Evolutionary conservation across 73 alveolate genomes (phyloP).

Genomic region (Urostyla sp.): DNA sequence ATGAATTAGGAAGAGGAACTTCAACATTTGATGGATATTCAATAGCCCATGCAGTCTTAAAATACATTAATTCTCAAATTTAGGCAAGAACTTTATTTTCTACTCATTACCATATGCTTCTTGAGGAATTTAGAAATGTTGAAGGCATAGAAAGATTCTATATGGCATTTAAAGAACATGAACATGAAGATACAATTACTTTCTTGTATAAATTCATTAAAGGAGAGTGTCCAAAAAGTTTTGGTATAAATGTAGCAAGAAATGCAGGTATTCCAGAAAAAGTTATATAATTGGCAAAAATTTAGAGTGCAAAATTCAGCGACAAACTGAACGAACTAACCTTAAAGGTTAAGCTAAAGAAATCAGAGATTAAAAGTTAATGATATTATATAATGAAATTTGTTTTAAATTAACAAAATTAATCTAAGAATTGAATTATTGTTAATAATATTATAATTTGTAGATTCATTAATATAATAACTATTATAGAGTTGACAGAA

Average conservation of each 20-base stretch:
- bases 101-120: slow-evolving; percentile 97
- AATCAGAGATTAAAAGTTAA: not conserved
- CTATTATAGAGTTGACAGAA: too few species aligned
- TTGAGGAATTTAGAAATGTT: slow-evolving; percentile 83
- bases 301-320: slow-evolving; percentile 45
- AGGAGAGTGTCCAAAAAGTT: slow-evolving; percentile 91
- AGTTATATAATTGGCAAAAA: slow-evolving; percentile 63
- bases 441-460: not conserved
- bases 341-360: not conserved
- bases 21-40: slow-evolving; percentile 96
- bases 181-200: slow-evolving; percentile 77
- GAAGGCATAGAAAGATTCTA: slow-evolving; percentile 74
- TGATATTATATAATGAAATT: not conserved
- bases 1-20: slow-evolving; percentile 95
- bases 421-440: not conserved
- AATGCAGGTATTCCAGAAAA: slow-evolving; percentile 92
- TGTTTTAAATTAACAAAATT: not conserved
- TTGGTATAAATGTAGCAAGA: slow-evolving; percentile 92
- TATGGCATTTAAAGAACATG: slow-evolving; percentile 89
- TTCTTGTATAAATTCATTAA: slow-evolving; percentile 89
- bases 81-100: slow-evolving; percentile 90
- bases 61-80: slow-evolving; percentile 75
- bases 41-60: slow-evolving; percentile 88
- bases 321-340: slow-evolving; percentile 39
- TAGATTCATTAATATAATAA: too few species aligned